A percentile compares a stretch with the other conserved stretches of the same genome.
phyloP scores from a whole-genome alignment of 108 stramenopile genomes.

The Pseudonitzschia pungens region DNA sequence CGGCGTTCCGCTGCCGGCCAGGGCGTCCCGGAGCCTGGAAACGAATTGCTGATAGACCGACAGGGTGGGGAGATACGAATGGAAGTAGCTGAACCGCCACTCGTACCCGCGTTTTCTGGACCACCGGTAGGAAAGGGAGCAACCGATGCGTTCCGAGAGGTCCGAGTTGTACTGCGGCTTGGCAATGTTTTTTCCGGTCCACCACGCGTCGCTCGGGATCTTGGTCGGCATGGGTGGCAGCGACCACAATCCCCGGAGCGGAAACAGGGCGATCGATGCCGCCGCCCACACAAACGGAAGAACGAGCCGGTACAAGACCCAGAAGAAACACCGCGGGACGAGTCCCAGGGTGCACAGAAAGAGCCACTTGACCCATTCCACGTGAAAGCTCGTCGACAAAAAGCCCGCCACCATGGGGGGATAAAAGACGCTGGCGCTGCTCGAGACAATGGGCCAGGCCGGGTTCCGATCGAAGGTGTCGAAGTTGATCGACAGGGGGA shows the following conservation, averaged over 20 bases:
- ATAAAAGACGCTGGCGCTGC: slow-evolving; percentile 54
- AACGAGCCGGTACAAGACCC: slow-evolving; percentile 21
- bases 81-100: slow-evolving; percentile 56
- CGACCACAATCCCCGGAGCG: not conserved
- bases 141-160: slow-evolving; percentile 64
- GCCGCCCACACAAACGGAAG: slow-evolving; percentile 33
- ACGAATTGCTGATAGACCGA: slow-evolving; percentile 38
- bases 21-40: slow-evolving; percentile 2
- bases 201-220: slow-evolving; percentile 3
- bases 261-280: slow-evolving; percentile 21
- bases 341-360: slow-evolving; percentile 32
- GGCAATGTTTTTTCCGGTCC: slow-evolving; percentile 22
- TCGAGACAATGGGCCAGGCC: slow-evolving; percentile 48
- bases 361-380: slow-evolving; percentile 63
- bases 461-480: slow-evolving; percentile 62
- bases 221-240: slow-evolving; percentile 23
- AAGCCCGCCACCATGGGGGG: slow-evolving; percentile 55
- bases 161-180: slow-evolving; percentile 53
- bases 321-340: slow-evolving; percentile 22
- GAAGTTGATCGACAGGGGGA: slow-evolving; percentile 67
- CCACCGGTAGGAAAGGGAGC: slow-evolving; percentile 58
- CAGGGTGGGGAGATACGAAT: slow-evolving; percentile 63
- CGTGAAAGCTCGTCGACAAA: slow-evolving; percentile 55
- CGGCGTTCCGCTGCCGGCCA: not conserved
- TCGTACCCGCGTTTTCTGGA: slow-evolving; percentile 58